These are phyloP conservation scores for Sisymbrium irio DNA, from an alignment of 345 rosid species.

Conservation along the genomic window DNA sequence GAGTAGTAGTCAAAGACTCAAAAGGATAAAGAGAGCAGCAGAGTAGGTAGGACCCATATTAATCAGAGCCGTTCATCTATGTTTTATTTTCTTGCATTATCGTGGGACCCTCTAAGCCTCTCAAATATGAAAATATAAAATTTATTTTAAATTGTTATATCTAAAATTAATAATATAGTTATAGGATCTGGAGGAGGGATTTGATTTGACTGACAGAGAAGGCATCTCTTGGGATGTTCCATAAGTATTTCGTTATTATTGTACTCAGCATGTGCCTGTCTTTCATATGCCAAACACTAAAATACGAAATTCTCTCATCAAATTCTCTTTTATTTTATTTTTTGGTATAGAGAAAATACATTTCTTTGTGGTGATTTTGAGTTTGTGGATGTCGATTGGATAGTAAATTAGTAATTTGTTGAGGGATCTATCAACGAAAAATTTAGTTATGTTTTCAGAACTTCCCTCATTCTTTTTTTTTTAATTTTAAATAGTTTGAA, in stretches of 20 bases:
- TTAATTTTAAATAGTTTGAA: background rate
- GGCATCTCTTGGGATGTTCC: slow-evolving; percentile 39
- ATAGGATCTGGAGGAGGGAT: slow-evolving; percentile 15
- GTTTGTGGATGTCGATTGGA: background rate
- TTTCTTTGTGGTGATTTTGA: background rate
- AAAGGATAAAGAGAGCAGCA: slow-evolving; percentile 17
- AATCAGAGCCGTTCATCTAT: slow-evolving; percentile 21
- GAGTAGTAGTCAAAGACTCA: slow-evolving; percentile 19
- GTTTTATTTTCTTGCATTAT: background rate
- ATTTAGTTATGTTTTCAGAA: background rate
- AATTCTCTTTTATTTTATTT: background rate
- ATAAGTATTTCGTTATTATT: slow-evolving; percentile 18
- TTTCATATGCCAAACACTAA: slow-evolving; percentile 27
- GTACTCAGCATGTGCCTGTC: slow-evolving; percentile 36
- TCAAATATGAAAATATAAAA: background rate
- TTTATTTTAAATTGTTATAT: background rate
- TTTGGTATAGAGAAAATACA: background rate
- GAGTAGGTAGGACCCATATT: slow-evolving; percentile 1
- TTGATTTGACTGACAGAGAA: slow-evolving; percentile 33
- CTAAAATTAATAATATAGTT: background rate
- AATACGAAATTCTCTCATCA: background rate
- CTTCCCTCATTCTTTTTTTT: background rate
- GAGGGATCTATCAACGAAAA: background rate
- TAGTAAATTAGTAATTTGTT: background rate
- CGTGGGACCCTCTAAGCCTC: slow-evolving; percentile 10